phyloP scores from a whole-genome alignment of 2,329 filamentous ascomycete species.

The Colletotrichum tofieldiae region DNA sequence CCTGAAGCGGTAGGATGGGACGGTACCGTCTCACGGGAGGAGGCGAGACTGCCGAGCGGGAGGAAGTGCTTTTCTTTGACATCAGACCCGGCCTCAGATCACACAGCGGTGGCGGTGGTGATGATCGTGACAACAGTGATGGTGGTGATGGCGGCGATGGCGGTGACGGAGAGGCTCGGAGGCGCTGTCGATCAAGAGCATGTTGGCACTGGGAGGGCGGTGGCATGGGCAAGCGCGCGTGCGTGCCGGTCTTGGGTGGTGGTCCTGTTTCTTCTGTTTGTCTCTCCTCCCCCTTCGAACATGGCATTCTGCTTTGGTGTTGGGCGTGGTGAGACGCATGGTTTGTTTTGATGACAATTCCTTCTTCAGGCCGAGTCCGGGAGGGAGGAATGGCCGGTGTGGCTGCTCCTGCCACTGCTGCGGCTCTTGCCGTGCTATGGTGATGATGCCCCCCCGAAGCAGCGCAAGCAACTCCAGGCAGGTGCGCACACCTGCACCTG shows the following conservation, averaged over 20 bases:
- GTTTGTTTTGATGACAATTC: slow-evolving; percentile 34
- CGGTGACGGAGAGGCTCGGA: background rate
- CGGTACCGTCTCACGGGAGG: background rate
- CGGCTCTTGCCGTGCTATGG: background rate
- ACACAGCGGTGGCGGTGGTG: background rate
- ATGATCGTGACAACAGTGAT: too few species aligned
- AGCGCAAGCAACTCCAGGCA: too few species aligned
- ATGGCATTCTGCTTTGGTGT: background rate
- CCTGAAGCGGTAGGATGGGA: background rate
- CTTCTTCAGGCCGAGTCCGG: slow-evolving; percentile 13
- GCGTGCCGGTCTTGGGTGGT: slow-evolving; percentile 13
- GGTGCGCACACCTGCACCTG: too few species aligned
- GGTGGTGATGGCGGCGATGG: background rate
- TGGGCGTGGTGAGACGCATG: background rate
- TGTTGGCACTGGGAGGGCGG: slow-evolving; percentile 12
- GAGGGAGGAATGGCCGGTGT: slow-evolving; percentile 4
- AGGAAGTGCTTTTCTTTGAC: background rate
- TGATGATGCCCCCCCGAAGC: background rate
- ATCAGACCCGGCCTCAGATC: background rate
- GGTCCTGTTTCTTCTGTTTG: slow-evolving; percentile 22
- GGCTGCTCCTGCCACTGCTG: background rate
- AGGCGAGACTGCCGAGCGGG: background rate
- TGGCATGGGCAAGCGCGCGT: slow-evolving; percentile 4
- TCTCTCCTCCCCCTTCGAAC: background rate
- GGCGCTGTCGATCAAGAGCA: slow-evolving; percentile 19